A percentile compares a stretch with the other conserved stretches of the same genome.
Conservation (phyloP, 331 rosid genomes). For the Erythrophleum ivorense region DNA sequence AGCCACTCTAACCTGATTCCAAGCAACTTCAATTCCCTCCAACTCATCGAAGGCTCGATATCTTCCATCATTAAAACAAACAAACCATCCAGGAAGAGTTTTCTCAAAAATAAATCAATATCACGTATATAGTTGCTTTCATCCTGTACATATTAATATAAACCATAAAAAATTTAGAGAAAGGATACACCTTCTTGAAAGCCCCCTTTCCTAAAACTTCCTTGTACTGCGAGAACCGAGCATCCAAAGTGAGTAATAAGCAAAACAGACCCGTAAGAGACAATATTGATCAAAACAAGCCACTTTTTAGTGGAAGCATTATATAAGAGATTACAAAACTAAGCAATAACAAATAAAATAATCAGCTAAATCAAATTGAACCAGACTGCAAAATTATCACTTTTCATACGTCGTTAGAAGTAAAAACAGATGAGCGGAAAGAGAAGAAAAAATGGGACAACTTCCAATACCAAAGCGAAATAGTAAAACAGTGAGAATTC, state of each 20-base stretch:
- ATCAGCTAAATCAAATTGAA: background rate
- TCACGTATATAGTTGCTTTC: slow-evolving; percentile 6
- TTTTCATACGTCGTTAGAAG: background rate
- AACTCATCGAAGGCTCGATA: slow-evolving; percentile 94
- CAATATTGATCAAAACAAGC: slow-evolving; percentile 33
- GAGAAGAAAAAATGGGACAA: background rate
- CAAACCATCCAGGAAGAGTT: background rate
- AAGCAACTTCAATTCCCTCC: slow-evolving; percentile 99
- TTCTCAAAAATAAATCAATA: slow-evolving; percentile 8
- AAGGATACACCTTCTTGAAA: slow-evolving; percentile 99
- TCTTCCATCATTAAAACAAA: slow-evolving; percentile 66
- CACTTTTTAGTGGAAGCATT: background rate
- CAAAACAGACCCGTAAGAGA: slow-evolving; percentile 16
- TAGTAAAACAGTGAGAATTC: background rate
- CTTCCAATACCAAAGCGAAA: background rate
- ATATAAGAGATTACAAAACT: slow-evolving; percentile 3
- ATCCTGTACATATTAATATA: background rate
- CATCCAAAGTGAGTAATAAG: slow-evolving; percentile 14
- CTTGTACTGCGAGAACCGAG: slow-evolving; percentile 75
- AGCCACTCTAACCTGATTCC: slow-evolving; percentile 94
- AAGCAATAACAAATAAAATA: slow-evolving; percentile 4
- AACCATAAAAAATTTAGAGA: background rate
- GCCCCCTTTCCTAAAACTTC: slow-evolving; percentile 94
- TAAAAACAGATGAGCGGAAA: background rate
- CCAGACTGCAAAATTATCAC: background rate